These are phyloP conservation scores for Coemansia sp. DNA, from an alignment of 192 early-diverging fungal species.

Conservation along the genomic window DNA sequence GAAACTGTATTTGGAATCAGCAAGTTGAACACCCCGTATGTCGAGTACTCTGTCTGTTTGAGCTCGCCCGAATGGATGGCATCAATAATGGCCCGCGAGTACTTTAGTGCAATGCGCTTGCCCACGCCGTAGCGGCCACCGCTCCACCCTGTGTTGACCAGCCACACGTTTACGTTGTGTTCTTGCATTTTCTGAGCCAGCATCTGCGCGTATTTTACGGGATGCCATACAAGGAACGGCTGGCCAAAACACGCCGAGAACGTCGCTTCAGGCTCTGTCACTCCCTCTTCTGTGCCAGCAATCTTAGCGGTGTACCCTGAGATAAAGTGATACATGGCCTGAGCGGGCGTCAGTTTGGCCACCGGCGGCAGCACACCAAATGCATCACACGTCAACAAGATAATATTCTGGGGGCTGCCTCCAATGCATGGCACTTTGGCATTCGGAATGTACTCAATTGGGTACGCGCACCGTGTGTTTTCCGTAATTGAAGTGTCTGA, in stretches of 20 bases:
- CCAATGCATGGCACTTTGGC: constrained; percentile 91
- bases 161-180: constrained; percentile 87
- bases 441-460: constrained; percentile 92
- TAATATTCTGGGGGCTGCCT: constrained; percentile 91
- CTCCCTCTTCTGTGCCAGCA: constrained; percentile 94
- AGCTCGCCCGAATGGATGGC: constrained; percentile 95
- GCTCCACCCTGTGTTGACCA: constrained; percentile 97
- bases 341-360: constrained; percentile 79
- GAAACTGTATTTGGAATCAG: constrained; percentile 79
- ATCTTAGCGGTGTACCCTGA: constrained; percentile 98
- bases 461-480: constrained; percentile 96
- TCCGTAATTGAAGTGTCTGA: constrained; percentile 79
- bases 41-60: constrained; percentile 76
- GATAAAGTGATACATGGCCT: constrained; percentile 98
- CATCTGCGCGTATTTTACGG: constrained; percentile 94
- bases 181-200: constrained; percentile 91
- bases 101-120: constrained; percentile 91
- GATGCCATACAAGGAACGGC: constrained; percentile 96
- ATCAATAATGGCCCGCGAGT: constrained; percentile 96
- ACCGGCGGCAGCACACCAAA: constrained; percentile 95
- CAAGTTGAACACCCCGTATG: constrained; percentile 86
- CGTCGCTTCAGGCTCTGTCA: constrained; percentile 87
- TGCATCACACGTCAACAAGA: constrained; percentile 94
- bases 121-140: constrained; percentile 89
- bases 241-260: constrained; percentile 94